Base-by-base conservation (phyloP, 495 filamentous ascomycete species). In the Penicillium maclennaniae region DNA sequence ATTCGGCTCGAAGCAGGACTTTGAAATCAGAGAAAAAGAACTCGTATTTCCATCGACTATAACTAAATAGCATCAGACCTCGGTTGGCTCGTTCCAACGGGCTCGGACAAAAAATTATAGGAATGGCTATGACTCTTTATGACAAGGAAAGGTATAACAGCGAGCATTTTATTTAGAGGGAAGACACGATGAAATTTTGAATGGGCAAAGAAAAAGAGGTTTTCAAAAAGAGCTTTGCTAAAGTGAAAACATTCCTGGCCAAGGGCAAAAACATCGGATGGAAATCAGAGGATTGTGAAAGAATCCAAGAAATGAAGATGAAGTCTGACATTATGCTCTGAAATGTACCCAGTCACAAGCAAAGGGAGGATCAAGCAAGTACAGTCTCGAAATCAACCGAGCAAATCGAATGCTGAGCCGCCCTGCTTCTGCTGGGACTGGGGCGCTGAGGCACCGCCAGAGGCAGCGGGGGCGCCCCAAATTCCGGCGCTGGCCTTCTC, bases 401-500 rank as follows among this genome's bases (percentile, higher is more conserved):
- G 72, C 49, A 88, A 63, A 68, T 88, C 84, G 41, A 87, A 65
- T 20, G 59, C 69, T 1, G 71, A 75, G 43, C 79, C 81, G 54
- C 76, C 73, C 60, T 68, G 67, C 47, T 66, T 60, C 28, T 63
- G 63, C 56, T 65, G 61, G 20, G 53, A 47, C 43, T 58, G 63
- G 26, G 76, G 61, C 7, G 71, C 68, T 4, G 76, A 60, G 7
- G 51, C 40, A 19, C 40, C 43, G 39, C 53, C 48, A 34, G 67
- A 59, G 1, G 77, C 59, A 31, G 83, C 74, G 5, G 81, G 76
- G 7, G 86, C 79, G 9, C 93, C 93, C 91, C 95, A 98, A 59
- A 98, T 89, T 2, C 92, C 91, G 2, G 90, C 89, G 66, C 84
- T 91, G 37, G 90, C 89, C 76, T 96, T 96, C 69, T 97, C 88